Evolutionary conservation across 2,329 filamentous ascomycete genomes (phyloP).

Genomic region (Emergomyces orientalis): DNA sequence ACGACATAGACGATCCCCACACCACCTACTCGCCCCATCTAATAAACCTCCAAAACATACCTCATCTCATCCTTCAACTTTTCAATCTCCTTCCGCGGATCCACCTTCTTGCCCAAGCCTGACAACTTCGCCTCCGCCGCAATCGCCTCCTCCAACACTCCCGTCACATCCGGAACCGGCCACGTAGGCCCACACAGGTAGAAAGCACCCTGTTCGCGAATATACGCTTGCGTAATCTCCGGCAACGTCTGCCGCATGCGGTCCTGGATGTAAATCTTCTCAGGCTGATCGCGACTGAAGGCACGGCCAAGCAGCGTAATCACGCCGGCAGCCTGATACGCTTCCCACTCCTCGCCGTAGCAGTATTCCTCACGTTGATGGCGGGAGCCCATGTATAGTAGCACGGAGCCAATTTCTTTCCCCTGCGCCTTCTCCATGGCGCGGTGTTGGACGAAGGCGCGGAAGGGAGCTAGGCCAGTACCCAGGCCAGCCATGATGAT

Average conservation of each 20-base stretch:
- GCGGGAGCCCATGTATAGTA: conserved; percentile 92
- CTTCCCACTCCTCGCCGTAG: conserved; percentile 98
- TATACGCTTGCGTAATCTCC: conserved; percentile 77
- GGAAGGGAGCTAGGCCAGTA: conserved; percentile 96
- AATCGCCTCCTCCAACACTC: conserved; percentile 88
- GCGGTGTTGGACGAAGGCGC: conserved; percentile 95
- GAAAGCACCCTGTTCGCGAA: conserved; percentile 80
- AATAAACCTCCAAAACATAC: conserved; percentile 97
- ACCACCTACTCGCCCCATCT: conserved; percentile 25
- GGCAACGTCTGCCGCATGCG: conserved; percentile 81
- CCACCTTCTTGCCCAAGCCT: conserved; percentile 63
- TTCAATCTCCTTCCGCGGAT: conserved; percentile 86
- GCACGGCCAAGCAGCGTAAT: conserved; percentile 88
- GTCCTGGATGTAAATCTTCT: conserved; percentile 99
- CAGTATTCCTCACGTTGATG: conserved; percentile 98
- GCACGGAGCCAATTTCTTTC: conserved; percentile 84
- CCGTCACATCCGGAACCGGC: conserved; percentile 95
- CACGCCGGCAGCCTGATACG: conserved; percentile 88
- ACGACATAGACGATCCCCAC: no score
- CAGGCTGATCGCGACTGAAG: conserved; percentile 90
- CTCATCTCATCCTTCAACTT: conserved; percentile 87
- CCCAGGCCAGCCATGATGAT: conserved; percentile 99
- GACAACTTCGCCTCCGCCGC: conserved; percentile 58
- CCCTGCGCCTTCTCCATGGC: conserved; percentile 97
- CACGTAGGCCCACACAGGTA: conserved; percentile 97